These are phyloP conservation scores for Entelexis paramagnoliae DNA, from an alignment of 1,139 yeast species.

Conservation along the genomic window DNA sequence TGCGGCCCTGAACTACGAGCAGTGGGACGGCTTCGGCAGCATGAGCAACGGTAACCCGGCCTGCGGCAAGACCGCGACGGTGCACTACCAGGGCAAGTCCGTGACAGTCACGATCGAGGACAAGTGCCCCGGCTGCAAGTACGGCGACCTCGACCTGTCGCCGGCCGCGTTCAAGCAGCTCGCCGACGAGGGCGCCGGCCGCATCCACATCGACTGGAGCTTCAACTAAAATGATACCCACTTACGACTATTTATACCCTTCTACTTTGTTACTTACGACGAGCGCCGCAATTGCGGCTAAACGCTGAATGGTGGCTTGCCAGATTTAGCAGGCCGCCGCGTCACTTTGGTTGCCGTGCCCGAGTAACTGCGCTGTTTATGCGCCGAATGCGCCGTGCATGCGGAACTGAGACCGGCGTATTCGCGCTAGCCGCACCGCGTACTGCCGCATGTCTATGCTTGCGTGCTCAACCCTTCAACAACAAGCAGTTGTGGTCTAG, in stretches of 20 bases:
- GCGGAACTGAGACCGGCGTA: no score
- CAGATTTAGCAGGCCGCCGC: no score
- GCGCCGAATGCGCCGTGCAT: no score
- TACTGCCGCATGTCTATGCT: no score
- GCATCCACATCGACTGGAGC: slow-evolving; percentile 40
- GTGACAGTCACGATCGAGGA: slow-evolving; percentile 46
- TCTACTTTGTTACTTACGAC: neutral
- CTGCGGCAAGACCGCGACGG: slow-evolving; percentile 43
- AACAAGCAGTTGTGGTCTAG: slow-evolving; percentile 23
- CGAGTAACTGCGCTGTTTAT: no score
- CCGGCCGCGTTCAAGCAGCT: slow-evolving; percentile 44
- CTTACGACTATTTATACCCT: neutral
- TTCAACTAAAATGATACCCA: slow-evolving; percentile 8
- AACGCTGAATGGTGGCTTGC: no score
- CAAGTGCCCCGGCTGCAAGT: slow-evolving; percentile 44
- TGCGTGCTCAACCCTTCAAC: neutral
- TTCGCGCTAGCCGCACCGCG: no score
- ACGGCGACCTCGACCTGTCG: slow-evolving; percentile 43
- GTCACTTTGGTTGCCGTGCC: no score
- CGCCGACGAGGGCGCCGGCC: slow-evolving; percentile 41
- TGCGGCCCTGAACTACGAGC: slow-evolving; percentile 34
- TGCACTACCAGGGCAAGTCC: slow-evolving; percentile 37
- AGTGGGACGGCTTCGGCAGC: slow-evolving; percentile 30
- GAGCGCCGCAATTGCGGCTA: no score
- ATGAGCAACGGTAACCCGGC: slow-evolving; percentile 37